Base-by-base conservation (phyloP, 805 yeast species). In the Sugiyamaella floridensis region DNA sequence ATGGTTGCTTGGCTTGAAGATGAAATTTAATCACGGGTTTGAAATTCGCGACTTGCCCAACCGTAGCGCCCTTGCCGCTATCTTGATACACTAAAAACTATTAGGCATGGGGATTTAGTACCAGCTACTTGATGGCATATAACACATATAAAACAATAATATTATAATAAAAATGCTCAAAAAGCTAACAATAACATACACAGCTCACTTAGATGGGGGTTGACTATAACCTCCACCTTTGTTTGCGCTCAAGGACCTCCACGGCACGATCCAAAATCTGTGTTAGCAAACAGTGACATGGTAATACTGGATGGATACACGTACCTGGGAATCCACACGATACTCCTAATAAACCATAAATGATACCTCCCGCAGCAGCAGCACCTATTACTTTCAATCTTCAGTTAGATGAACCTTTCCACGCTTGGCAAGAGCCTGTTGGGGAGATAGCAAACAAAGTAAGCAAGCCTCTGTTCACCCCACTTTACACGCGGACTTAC, bases 1-100 rank as follows among this genome's bases (percentile, higher is more conserved):
- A 87, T n/a, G n/a, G n/a, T 87, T 45, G 40, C 55, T 15, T 20
- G 28, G 18, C 22, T 12, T 12, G 18, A 18, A 12, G 45, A 43
- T 29, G 49, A 46, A 46, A 32, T 11, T 32, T 32, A 3, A 11
- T 32, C 37, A 32, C 37, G 37, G n/a, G n/a, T 11, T 32, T 32
- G 4, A 32, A 32, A 32, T 32, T 11, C 37, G 37, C 37, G 37
- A 32, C 12, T 10, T 32, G 37, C 37, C 37, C n/a, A 32, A 4
- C 37, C 37, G 12, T n/a, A n/a, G n/a, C 37, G 37, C 37, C 37
- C 37, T 32, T 32, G 37, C 37, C 37, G 37, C 37, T 32, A 32
- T 32, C 37, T 32, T 32, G 37, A 32, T 32, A 32, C 26, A n/a
- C 26, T 6, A 22, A 22, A 22, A 22, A 22, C 26, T 22, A 22